A percentile compares a stretch with the other conserved stretches of the same genome.
Conservation (phyloP, 805 yeast genomes). For the Hanseniaspora pseudoguilliermondii region DNA sequence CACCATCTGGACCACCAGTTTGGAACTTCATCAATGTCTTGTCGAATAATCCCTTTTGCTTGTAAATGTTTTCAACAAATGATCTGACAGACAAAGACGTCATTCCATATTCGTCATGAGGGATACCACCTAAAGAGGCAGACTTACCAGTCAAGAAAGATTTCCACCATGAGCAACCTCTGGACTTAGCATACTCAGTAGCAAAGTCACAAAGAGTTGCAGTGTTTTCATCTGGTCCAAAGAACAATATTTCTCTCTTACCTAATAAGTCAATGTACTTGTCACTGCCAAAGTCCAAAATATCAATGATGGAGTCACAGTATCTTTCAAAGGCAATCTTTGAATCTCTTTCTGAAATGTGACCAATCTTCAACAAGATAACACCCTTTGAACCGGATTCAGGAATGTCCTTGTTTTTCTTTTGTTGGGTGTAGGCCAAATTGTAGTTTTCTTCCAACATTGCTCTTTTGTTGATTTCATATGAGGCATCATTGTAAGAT, state of each 20-base stretch:
- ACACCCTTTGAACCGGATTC: conserved; percentile 99
- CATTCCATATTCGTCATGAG: conserved; percentile 97
- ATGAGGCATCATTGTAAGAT: conserved; percentile 74
- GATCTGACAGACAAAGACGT: conserved; percentile 89
- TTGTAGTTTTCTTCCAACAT: conserved; percentile 94
- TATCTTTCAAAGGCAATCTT: conserved; percentile 82
- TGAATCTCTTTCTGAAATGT: conserved; percentile 60
- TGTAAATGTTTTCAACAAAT: conserved; percentile 76
- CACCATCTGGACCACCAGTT: conserved; percentile 99
- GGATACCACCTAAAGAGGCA: conserved; percentile 88
- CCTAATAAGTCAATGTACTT: conserved; percentile 72
- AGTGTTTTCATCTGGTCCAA: conserved; percentile 99
- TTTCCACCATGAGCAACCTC: conserved; percentile 98
- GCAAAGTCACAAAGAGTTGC: conserved; percentile 97
- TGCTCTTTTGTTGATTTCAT: conserved; percentile 69
- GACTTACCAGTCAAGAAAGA: conserved; percentile 95
- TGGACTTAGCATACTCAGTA: conserved; percentile 74
- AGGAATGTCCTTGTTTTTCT: conserved; percentile 94
- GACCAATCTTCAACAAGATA: conserved; percentile 64
- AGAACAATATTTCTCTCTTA: conserved; percentile 78
- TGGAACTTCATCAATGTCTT: conserved; percentile 64
- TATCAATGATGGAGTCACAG: conserved; percentile 79
- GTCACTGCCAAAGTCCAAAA: conserved; percentile 62
- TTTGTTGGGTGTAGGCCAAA: conserved; percentile 89
- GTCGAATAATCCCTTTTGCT: conserved; percentile 52